Evolutionary conservation across 257 asterid genomes (phyloP).

Genomic region (Apocynum venetum): DNA sequence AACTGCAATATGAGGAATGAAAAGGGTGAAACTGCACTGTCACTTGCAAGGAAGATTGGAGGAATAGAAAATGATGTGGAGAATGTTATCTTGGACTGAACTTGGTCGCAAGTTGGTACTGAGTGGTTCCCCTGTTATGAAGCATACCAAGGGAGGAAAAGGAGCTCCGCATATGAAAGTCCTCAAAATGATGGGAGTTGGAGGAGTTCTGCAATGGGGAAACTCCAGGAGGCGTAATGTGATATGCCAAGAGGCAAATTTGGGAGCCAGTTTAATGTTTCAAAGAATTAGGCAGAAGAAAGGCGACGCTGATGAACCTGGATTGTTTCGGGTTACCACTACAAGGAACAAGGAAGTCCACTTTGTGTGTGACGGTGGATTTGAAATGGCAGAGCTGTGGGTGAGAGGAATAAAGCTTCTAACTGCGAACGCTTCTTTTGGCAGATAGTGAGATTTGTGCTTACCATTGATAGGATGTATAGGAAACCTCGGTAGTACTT

Average conservation of each 20-base stretch:
- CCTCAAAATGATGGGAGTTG: conserved; percentile 41
- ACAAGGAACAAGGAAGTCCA: conserved; percentile 63
- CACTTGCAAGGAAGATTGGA: conserved; percentile 40
- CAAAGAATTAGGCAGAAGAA: conserved; percentile 43
- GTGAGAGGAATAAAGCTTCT: conserved; percentile 44
- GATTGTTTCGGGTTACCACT: conserved; percentile 62
- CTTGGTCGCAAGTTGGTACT: conserved; percentile 55
- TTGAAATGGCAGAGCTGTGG: conserved; percentile 50
- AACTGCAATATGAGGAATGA: conserved; percentile 38
- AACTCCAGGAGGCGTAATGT: conserved; percentile 58
- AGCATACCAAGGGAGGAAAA: conserved; percentile 79
- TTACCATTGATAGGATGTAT: conserved; percentile 8
- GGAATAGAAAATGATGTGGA: conserved; percentile 34
- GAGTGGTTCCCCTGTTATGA: conserved; percentile 41
- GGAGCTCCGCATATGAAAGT: conserved; percentile 64
- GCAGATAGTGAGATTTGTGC: neutral
- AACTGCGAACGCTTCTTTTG: conserved; percentile 26
- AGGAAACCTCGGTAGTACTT: conserved; percentile 30
- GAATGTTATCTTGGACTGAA: conserved; percentile 46
- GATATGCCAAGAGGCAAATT: conserved; percentile 49
- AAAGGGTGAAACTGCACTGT: conserved; percentile 60
- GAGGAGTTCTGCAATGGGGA: conserved; percentile 68
- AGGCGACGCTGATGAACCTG: conserved; percentile 47
- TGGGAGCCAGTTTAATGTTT: conserved; percentile 58
- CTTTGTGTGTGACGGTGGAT: conserved; percentile 69